Conservation (phyloP, 805 yeast species). For the Sugiyamaella chiloensis region DNA sequence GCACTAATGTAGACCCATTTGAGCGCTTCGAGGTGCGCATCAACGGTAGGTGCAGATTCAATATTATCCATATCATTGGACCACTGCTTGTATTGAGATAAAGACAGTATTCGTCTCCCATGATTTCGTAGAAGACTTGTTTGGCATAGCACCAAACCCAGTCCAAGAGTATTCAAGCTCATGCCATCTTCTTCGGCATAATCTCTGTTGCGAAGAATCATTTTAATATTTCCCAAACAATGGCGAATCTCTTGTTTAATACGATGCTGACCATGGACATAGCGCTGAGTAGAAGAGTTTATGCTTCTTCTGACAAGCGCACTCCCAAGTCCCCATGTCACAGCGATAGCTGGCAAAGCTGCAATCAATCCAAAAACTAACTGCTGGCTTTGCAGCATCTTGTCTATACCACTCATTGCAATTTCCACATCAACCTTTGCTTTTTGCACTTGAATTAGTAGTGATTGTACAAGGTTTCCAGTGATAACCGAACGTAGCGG, state of each 20-base stretch:
- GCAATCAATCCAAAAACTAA: constrained; percentile 92
- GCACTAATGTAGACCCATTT: constrained; percentile 9
- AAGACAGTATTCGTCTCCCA: constrained; percentile 51
- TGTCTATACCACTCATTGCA: constrained; percentile 88
- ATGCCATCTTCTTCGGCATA: constrained; percentile 20
- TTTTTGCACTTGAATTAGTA: constrained; percentile 91
- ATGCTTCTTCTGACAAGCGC: constrained; percentile 25
- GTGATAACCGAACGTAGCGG: constrained; percentile 62
- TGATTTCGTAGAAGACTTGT: constrained; percentile 52
- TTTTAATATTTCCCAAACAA: constrained; percentile 57
- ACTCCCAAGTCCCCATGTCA: constrained; percentile 37
- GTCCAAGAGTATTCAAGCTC: constrained; percentile 33
- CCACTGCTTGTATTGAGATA: constrained; percentile 52
- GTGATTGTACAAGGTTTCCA: constrained; percentile 72
- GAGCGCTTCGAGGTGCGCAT: constrained; percentile 5
- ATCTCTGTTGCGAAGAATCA: constrained; percentile 39
- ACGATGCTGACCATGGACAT: constrained; percentile 12
- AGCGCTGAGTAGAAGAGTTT: constrained; percentile 17
- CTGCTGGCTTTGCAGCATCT: constrained; percentile 84
- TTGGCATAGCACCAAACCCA: constrained; percentile 68
- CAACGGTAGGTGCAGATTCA: constrained; percentile 28
- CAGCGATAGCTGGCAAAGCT: constrained; percentile 64
- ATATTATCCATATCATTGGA: constrained; percentile 58
- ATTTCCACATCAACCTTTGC: constrained; percentile 92
- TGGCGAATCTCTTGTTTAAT: constrained; percentile 37